Evolutionary conservation across 805 yeast genomes (phyloP), one percentile per base, ranked within the genome.

Genomic region (Tetrapisispora pingtungensis): DNA sequence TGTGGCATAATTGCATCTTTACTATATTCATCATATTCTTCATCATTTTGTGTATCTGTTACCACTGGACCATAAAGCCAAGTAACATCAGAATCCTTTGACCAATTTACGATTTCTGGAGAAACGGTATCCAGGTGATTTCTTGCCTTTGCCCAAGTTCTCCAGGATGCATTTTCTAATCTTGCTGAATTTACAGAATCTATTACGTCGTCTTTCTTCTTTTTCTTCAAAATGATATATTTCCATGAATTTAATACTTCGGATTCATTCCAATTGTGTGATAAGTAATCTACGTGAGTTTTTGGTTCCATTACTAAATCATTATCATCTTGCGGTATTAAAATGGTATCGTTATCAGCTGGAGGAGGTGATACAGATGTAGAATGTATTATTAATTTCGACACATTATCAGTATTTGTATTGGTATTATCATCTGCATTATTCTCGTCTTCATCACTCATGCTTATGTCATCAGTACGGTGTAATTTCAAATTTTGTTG

Each of bases 201-300:
- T 49, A 56, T 52, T 33, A 58, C 61, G 15, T 39, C 39, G 30
- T 58, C 56, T 50, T 59, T 62, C 17, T 27, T 37, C 46, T 84
- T 84, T 38, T 95, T 75, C 54, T 84, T 79, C 49, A 78, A 66
- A 36, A 87, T 88, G 46, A 93, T 83, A 61, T 93, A 93, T 52
- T 96, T 74, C 99, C 99, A 93, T 27, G 96, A 86, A 50, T 85
- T 85, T 12, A 95, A 85, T 27, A 93, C 85, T 60, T 93, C 98
- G 5, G 79, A 68, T 51, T 89, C 97, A 54, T 87, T 86, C 99
- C 99, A 93, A 61, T 93, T 74, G 61, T 93, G 96, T 4, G 96
- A 84, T 42, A 93, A 71, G 64, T 93, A 93, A 67, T 93, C 99
- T 8, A 93, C 98, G 59, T 89, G 97, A 44, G 81, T 75, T 41